These are phyloP conservation scores for Quercus ilex DNA, from an alignment of 306 rosid genomes.

Conservation along the genomic window DNA sequence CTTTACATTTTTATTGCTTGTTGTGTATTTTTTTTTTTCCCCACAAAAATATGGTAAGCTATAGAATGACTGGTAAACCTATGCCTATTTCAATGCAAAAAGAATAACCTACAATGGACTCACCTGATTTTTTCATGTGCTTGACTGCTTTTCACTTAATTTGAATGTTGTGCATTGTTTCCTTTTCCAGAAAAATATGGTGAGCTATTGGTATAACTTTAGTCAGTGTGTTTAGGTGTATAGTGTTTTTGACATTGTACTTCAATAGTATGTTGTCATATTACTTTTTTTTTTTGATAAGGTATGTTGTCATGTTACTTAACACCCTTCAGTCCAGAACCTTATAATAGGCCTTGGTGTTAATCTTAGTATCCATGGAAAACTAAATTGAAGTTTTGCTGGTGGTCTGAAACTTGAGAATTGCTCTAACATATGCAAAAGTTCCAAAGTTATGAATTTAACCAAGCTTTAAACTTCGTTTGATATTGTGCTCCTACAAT, in stretches of 20 bases:
- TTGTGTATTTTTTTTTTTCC: too few relatives aligned
- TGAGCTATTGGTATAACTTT: neutral
- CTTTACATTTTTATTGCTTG: too few relatives aligned
- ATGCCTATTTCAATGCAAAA: too few relatives aligned
- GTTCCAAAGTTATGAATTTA: neutral
- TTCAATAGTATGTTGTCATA: neutral
- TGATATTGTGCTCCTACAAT: neutral
- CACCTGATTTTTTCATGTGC: neutral
- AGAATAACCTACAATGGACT: neutral
- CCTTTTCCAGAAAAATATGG: neutral
- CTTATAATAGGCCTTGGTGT: neutral
- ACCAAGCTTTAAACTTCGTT: neutral
- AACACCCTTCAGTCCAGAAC: neutral
- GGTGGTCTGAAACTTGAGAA: neutral
- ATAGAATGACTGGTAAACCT: too few relatives aligned
- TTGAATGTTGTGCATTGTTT: neutral
- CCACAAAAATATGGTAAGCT: too few relatives aligned
- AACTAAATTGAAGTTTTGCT: neutral
- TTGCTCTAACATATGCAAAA: neutral
- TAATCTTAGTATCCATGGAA: neutral
- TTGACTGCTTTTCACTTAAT: neutral
- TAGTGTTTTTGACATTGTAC: neutral
- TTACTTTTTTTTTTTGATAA: too few relatives aligned
- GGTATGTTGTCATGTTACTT: neutral
- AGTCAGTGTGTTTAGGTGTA: neutral